A percentile compares a stretch with the other conserved stretches of the same genome.
Conservation (phyloP, 495 filamentous ascomycete species). For the Penicillium paxilli region DNA sequence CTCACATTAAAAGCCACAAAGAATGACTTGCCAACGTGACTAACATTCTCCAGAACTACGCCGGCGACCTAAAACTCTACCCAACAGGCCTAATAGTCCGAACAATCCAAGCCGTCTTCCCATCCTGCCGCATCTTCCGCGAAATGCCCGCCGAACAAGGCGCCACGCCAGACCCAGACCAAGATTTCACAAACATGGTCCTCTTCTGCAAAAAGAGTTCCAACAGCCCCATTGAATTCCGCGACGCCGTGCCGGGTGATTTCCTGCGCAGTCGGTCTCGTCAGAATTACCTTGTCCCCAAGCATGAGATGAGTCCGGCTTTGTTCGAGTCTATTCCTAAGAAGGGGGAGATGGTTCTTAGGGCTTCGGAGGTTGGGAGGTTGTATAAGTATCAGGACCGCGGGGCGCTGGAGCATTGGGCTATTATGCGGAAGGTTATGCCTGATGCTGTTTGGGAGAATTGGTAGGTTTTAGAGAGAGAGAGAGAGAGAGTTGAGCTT, state of each 20-base stretch:
- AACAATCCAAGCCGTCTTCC: conserved; percentile 72
- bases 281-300: conserved; percentile 66
- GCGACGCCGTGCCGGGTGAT: conserved; percentile 64
- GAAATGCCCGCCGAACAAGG: conserved; percentile 59
- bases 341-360: conserved; percentile 26
- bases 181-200: conserved; percentile 92
- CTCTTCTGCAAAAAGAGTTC: conserved; percentile 53
- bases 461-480: too few species aligned
- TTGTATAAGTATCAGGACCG: conserved; percentile 68
- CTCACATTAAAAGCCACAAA: too few species aligned
- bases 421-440: conserved; percentile 82
- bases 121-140: conserved; percentile 79
- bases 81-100: conserved; percentile 68
- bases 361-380: conserved; percentile 47
- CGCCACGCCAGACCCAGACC: conserved; percentile 35
- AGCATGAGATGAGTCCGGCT: conserved; percentile 64
- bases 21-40: not conserved
- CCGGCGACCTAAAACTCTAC: conserved; percentile 80
- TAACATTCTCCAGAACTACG: conserved; percentile 76
- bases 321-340: conserved; percentile 43
- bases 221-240: conserved; percentile 58
- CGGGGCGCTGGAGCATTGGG: conserved; percentile 84
- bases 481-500: too few species aligned
- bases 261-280: conserved; percentile 70
- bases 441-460: conserved; percentile 81